Evolutionary conservation across 164 flowering plant genomes (phyloP).

Genomic region (Aristolochia contorta): DNA sequence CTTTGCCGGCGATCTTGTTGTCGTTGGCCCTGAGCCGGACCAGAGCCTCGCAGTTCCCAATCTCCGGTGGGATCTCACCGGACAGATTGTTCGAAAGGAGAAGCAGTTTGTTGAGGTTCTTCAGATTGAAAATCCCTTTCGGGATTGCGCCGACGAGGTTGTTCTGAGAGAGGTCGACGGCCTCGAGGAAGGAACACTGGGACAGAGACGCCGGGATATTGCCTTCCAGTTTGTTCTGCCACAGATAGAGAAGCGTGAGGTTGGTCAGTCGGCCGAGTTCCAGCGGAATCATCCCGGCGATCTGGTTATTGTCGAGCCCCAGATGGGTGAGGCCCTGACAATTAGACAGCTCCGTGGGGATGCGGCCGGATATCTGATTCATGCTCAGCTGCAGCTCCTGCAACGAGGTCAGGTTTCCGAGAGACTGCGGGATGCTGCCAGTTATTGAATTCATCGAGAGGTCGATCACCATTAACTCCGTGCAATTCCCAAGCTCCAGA

Average conservation of each 20-base stretch:
- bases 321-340: constrained; percentile 59
- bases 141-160: constrained; percentile 63
- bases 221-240: constrained; percentile 79
- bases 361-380: constrained; percentile 66
- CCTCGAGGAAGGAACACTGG: constrained; percentile 57
- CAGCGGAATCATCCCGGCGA: constrained; percentile 70
- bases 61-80: constrained; percentile 73
- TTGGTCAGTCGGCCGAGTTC: constrained; percentile 47
- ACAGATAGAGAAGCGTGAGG: constrained; percentile 69
- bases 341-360: constrained; percentile 57
- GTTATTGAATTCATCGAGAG: constrained; percentile 66
- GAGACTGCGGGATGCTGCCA: constrained; percentile 57
- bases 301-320: constrained; percentile 77
- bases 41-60: constrained; percentile 73
- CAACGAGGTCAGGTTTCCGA: constrained; percentile 48
- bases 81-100: constrained; percentile 73
- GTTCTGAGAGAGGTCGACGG: constrained; percentile 86
- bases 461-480: constrained; percentile 51
- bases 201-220: constrained; percentile 60
- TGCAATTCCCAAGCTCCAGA: constrained; percentile 59
- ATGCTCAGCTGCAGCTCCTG: constrained; percentile 74
- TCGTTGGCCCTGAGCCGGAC: constrained; percentile 48
- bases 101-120: constrained; percentile 72
- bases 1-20: constrained; percentile 55
- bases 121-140: constrained; percentile 48